Base-by-base conservation (phyloP, 805 yeast genomes). In the Ogataea saltuana region DNA sequence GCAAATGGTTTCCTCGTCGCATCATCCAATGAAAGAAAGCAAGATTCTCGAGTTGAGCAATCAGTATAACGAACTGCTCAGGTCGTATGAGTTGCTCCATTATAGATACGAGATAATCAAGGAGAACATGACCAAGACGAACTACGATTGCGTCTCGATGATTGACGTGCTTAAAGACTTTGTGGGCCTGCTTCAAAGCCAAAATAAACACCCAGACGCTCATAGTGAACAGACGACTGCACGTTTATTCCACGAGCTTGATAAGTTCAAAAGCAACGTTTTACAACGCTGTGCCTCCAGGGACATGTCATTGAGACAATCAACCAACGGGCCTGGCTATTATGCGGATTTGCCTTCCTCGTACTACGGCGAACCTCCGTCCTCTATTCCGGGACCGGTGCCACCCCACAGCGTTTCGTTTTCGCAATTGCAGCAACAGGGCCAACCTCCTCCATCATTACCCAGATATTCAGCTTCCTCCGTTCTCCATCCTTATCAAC, bases 81-180 rank as follows among this genome's bases (percentile, higher is more conserved):
- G 65, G 43, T 77, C 73, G 33, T 69, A 74, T 53, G 65, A 67
- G 10, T 59, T 64, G 28, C 55, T 79, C 33, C 71, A 69, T 33
- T 53, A 69, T 12, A 67, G 72, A 40, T 74, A 75, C 53, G 84
- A 79, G 21, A 52, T 68, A 9, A 68, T 80, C 6, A 58, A 64
- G 23, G 76, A 72, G 4, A 80, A 78, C 37, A 54, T 77, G 44
- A 70, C 72, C 27, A 67, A 69, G 41, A 69, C 75, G 13, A 79
- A 78, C 52, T 54, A 69, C 41, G 88, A 81, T 51, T 66, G 78
- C 61, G 72, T 80, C 3, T 70, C 70, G 28, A 45, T 81, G 7
- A 51, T 81, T 9, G 85, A 80, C 42, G 48, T 62, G 12, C 26
- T 64, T 16, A 63, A 58, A 34, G 67, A 62, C 17, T 41, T 47